Conservation (phyloP, 1,139 yeast genomes). For the Taphrina deformans region DNA sequence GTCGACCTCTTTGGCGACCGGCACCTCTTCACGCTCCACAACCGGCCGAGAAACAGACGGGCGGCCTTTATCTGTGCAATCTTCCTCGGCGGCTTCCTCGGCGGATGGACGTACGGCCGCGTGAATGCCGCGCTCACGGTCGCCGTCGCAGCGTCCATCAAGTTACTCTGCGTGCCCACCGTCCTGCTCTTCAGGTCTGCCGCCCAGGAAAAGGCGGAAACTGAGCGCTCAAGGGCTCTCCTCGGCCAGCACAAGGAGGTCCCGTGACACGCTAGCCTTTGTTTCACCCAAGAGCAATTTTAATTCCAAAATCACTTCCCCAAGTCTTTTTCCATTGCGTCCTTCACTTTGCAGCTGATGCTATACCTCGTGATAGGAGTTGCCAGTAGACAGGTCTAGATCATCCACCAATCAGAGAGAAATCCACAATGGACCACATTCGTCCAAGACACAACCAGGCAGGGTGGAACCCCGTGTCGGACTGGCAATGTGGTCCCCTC, state of each 20-base stretch:
- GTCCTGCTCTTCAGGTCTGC: conserved; percentile 6
- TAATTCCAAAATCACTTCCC: no score
- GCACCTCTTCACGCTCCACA: conserved; percentile 6
- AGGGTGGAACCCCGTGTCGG: no score
- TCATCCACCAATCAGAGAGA: no score
- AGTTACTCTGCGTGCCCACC: neutral
- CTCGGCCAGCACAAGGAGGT: neutral
- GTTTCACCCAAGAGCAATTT: no score
- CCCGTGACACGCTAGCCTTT: no score
- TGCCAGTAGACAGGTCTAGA: no score
- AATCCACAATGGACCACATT: no score
- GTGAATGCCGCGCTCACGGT: conserved; percentile 14
- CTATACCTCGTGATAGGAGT: no score
- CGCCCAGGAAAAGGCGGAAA: neutral
- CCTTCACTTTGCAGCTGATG: no score
- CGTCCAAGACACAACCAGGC: neutral
- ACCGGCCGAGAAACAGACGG: conserved; percentile 10
- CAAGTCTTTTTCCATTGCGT: no score
- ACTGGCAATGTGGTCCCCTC: no score
- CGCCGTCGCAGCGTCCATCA: conserved; percentile 10
- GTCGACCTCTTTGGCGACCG: conserved; percentile 16
- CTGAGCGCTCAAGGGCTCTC: neutral
- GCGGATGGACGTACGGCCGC: neutral
- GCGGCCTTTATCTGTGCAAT: conserved; percentile 3
- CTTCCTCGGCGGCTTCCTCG: conserved; percentile 18